Conservation (phyloP, 176 grass and related monocot species). For the Oryza meridionalis region DNA sequence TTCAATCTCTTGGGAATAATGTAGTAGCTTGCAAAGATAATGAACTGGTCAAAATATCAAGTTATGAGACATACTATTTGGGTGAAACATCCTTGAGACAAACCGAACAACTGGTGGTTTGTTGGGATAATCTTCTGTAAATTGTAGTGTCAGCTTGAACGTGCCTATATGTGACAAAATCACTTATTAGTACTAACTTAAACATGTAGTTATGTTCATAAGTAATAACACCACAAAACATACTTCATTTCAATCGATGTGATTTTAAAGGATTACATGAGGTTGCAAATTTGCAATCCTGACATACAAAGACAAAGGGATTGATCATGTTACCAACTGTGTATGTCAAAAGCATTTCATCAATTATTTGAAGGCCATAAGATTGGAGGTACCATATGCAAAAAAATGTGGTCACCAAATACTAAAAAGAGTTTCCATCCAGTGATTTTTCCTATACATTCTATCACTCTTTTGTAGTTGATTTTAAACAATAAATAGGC, state of each 20-base stretch:
- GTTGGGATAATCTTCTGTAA: constrained; percentile 96
- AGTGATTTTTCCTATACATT: background rate
- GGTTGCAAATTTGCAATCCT: background rate
- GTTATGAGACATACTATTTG: constrained; percentile 71
- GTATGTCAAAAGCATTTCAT: background rate
- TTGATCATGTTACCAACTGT: background rate
- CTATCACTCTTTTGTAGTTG: background rate
- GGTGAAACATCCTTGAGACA: constrained; percentile 98
- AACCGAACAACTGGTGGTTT: constrained; percentile 90
- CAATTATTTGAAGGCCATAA: background rate
- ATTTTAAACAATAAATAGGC: background rate
- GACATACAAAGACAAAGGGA: background rate
- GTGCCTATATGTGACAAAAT: constrained; percentile 54
- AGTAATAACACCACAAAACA: background rate
- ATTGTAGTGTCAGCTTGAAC: constrained; percentile 92
- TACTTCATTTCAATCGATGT: background rate
- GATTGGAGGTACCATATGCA: background rate
- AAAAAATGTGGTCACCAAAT: background rate
- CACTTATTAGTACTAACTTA: background rate
- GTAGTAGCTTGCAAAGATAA: background rate
- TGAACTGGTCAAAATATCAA: background rate
- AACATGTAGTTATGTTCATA: background rate
- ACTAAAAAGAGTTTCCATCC: background rate
- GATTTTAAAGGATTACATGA: background rate
- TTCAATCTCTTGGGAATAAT: constrained; percentile 1